Evolutionary conservation across 345 rosid species (phyloP), one percentile per base, ranked within the genome.

Genomic region (Camelina hispida): DNA sequence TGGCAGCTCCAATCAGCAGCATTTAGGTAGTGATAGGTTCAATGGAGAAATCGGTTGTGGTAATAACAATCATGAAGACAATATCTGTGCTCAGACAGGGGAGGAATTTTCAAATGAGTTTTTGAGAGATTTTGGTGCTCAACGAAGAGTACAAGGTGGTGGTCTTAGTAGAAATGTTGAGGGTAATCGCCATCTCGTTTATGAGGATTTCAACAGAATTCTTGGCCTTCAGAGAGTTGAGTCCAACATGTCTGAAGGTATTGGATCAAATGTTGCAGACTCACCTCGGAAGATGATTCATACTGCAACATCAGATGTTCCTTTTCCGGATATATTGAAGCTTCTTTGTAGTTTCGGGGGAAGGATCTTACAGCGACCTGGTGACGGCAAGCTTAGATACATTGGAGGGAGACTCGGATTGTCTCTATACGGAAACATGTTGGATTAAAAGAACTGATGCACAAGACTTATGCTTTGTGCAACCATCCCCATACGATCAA

Each of bases 381-480:
- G 76, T 44, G 97, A 94, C 20, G 89, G 95, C 64, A 91, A 86
- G 81, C 90, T 94, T 62, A 88, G 96, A 50, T 94, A 91, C 78
- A 93, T 83, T 7, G 98, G 97, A 11, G 98, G 98, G 98, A 94
- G 58, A 91, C 95, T 32, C 81, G 96, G 46, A 94, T 91, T 34
- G 80, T 94, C 74, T 87, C 93, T 17, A 82, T 91, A 22, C 77
- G 87, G 44, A 85, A 82, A 70, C 65, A 77, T 62, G 71, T 84
- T 52, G 80, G 87, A 0, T 86, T 85, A 83, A 83, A 80, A 2
- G 96, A 91, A 51, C 79, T 94, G 59, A 81, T 85, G 69, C 82
- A 64, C 78, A 94, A 89, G 80, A 90, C 93, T 53, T 69, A 74
- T 9, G 91, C 79, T 55, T 75, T 94, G 74, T 87, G 89, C 69